Evolutionary conservation across 202 grass and related monocot genomes (phyloP).

Genomic region (Zizania palustris): DNA sequence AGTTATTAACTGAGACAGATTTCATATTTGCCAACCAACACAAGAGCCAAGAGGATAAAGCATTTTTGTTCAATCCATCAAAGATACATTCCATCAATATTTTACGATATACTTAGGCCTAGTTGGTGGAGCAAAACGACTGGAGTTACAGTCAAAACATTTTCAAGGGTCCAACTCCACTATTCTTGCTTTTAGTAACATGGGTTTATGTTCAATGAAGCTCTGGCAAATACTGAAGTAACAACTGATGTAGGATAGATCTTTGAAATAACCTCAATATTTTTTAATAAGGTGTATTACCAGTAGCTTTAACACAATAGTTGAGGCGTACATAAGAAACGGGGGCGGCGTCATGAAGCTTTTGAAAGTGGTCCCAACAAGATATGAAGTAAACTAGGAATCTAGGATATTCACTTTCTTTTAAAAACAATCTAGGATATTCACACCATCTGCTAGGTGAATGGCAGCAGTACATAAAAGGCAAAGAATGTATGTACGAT

Average conservation of each 20-base stretch:
- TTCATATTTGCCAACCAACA: not conserved
- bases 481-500: conserved; percentile 7
- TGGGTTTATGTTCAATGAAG: not conserved
- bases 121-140: not conserved
- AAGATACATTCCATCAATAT: not conserved
- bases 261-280: conserved; percentile 16
- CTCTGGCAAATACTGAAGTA: not conserved
- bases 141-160: not conserved
- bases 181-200: not conserved
- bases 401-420: not conserved
- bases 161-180: not conserved
- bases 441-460: not conserved
- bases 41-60: not conserved
- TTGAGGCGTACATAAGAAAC: conserved; percentile 15
- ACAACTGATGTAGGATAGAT: not conserved
- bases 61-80: not conserved
- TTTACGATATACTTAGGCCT: not conserved
- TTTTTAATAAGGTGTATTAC: not conserved
- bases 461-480: not conserved
- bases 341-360: conserved; percentile 9
- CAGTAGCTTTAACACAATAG: not conserved
- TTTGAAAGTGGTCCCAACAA: not conserved
- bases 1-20: not conserved
- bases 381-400: not conserved
- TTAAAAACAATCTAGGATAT: not conserved